phyloP scores from a whole-genome alignment of 345 rosid genomes.

The Lepidium africanum region DNA sequence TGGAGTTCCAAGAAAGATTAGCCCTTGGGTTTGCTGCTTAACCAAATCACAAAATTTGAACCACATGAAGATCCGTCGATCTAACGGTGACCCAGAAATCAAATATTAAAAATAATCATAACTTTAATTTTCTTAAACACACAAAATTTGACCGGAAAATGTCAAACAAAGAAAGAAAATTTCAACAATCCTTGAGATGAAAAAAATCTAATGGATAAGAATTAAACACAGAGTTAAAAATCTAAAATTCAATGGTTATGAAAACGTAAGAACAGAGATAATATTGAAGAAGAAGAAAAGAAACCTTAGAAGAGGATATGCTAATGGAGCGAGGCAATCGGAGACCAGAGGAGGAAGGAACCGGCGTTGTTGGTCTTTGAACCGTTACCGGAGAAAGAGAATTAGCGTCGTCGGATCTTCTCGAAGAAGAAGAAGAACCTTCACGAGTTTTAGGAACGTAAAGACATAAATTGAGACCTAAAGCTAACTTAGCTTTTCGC shows the following conservation, averaged over 20 bases:
- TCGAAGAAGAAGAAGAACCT: slow-evolving; percentile 29
- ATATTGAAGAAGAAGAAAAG: neutral
- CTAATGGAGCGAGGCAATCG: slow-evolving; percentile 45
- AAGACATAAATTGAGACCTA: slow-evolving; percentile 66
- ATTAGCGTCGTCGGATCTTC: slow-evolving; percentile 41
- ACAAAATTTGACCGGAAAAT: neutral
- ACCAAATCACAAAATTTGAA: slow-evolving; percentile 2
- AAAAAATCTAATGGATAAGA: neutral
- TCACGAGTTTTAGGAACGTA: slow-evolving; percentile 51
- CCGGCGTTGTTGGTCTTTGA: slow-evolving; percentile 39
- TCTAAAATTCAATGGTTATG: neutral
- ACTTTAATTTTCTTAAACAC: neutral
- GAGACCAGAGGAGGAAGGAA: slow-evolving; percentile 64
- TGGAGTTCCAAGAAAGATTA: slow-evolving; percentile 27
- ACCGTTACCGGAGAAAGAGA: slow-evolving; percentile 29
- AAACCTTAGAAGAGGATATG: slow-evolving; percentile 62
- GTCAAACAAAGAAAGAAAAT: neutral
- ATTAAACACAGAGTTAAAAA: neutral
- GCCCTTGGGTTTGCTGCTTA: slow-evolving; percentile 27
- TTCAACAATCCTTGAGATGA: neutral
- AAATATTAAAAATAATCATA: slow-evolving; percentile 9
- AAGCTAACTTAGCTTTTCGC: slow-evolving; percentile 70
- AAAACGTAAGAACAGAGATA: neutral
- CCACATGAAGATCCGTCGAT: slow-evolving; percentile 15
- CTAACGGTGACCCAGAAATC: slow-evolving; percentile 8